Evolutionary conservation across 768 basidiomycete species (phyloP), one percentile per base, ranked within the genome.

Genomic region (Myochromella boudieri): DNA sequence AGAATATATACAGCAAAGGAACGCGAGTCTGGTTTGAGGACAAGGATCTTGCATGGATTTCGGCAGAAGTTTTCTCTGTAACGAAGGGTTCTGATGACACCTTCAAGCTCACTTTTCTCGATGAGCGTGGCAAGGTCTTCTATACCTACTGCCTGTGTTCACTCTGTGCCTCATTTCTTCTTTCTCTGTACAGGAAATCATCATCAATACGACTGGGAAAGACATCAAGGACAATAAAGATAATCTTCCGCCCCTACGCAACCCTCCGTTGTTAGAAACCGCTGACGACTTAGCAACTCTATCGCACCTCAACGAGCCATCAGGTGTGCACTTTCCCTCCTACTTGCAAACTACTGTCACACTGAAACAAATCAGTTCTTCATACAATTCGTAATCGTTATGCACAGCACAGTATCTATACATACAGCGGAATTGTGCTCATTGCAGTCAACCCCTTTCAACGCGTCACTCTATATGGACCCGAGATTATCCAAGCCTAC

Each of bases 361-460:
- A 37, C 36, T 54, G 17, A 49, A 28, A 10, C 20, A 8, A 11
- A 9, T 12, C 41, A 95, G 95, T 99, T 24, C 77, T 99, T 21
- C 95, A 99, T 63, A 95, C 95, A 36, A 97, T 99, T 58, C 85
- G 89, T 28, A 95, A 95, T 67, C 89, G 95, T 58, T 99, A 99
- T 71, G 90, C 87, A 26, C 89, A 94, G 56, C 95, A 95, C 66
- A 91, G 91, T 64, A 98, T 98, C 59, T 99, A 98, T 63, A 98
- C 97, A 25, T 99, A 98, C 72, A 95, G 91, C 53, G 97, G 97
- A 57, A 99, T 98, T 56, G 95, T 98, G 51, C 82, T 99, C 55
- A 97, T 99, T 64, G 97, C 97, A 44, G 85, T 99, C 71, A 99
- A 99, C 69, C 97, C 97, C 37, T 99, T 99, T 69, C 91, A 95